These are phyloP conservation scores for Peniophora sp. DNA, from an alignment of 1,284 basidiomycete genomes.

Conservation along the genomic window DNA sequence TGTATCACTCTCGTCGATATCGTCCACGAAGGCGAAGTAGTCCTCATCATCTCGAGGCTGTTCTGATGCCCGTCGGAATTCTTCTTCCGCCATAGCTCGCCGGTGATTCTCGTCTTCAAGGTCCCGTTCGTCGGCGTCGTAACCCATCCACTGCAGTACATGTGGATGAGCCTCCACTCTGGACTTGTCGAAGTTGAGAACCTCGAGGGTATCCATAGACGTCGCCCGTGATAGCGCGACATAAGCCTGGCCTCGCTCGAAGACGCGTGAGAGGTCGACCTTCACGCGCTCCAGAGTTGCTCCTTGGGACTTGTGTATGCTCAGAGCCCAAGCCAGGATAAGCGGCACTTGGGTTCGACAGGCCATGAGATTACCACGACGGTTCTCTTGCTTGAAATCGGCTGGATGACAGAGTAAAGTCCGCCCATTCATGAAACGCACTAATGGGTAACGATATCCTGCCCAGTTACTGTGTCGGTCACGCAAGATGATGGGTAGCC, in stretches of 20 bases:
- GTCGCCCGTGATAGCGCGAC: conserved; percentile 66
- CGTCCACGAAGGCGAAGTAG: conserved; percentile 9
- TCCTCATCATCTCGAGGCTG: conserved; percentile 7
- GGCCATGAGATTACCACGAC: conserved; percentile 43
- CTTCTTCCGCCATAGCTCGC: background rate
- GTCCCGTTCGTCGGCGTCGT: too few relatives aligned
- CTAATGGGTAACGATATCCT: conserved; percentile 39
- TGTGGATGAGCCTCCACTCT: conserved; percentile 23
- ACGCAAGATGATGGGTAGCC: background rate
- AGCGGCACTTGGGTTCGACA: conserved; percentile 52
- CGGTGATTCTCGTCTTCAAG: background rate
- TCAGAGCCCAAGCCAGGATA: conserved; percentile 76
- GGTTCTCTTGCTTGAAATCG: conserved; percentile 54
- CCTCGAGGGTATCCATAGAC: conserved; percentile 56
- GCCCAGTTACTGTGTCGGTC: too few relatives aligned
- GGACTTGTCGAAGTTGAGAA: conserved; percentile 41
- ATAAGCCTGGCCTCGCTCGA: conserved; percentile 80
- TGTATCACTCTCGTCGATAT: background rate
- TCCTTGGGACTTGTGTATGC: conserved; percentile 83
- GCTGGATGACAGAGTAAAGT: conserved; percentile 39
- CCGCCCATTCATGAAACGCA: conserved; percentile 41
- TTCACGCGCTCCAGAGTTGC: conserved; percentile 76
- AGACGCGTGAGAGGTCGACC: conserved; percentile 55
- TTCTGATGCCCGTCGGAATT: background rate
- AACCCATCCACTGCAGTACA: conserved; percentile 13